phyloP scores from a whole-genome alignment of 306 rosid species.

The Pterocarpus macrocarpus region DNA sequence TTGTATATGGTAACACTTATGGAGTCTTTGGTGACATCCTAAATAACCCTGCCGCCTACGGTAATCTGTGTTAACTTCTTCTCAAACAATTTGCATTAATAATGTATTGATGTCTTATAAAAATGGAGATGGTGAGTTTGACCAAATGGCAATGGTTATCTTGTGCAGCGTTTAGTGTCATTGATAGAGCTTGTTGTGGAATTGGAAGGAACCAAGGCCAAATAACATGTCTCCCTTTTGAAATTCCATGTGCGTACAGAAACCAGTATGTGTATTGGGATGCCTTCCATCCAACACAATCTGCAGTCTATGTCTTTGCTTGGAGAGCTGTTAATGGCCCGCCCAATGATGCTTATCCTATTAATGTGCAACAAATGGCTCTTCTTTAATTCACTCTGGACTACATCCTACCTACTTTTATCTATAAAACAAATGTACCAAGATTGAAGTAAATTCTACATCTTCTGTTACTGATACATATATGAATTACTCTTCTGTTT shows the following conservation, averaged over 20 bases:
- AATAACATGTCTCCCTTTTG: slow-evolving; percentile 71
- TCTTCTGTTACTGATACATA: not conserved
- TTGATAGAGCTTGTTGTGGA: slow-evolving; percentile 86
- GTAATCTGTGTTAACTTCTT: slow-evolving; percentile 44
- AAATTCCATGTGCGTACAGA: slow-evolving; percentile 65
- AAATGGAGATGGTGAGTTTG: not conserved
- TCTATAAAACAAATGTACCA: not conserved
- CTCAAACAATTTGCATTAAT: not conserved
- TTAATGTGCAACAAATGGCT: slow-evolving; percentile 78
- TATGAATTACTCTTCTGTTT: not conserved
- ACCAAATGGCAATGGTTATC: not conserved
- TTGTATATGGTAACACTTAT: slow-evolving; percentile 67
- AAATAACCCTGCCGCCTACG: slow-evolving; percentile 67
- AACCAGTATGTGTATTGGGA: slow-evolving; percentile 76
- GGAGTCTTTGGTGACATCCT: slow-evolving; percentile 73
- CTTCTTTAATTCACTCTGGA: slow-evolving; percentile 39
- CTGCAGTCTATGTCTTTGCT: slow-evolving; percentile 67
- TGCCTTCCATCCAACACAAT: slow-evolving; percentile 83
- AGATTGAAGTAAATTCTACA: not conserved
- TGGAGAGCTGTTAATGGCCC: slow-evolving; percentile 75
- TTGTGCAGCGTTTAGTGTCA: slow-evolving; percentile 68
- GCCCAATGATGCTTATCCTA: slow-evolving; percentile 62
- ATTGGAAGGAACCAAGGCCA: slow-evolving; percentile 62
- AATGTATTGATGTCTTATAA: not conserved
- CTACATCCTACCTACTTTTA: not conserved